Base-by-base conservation (phyloP, 345 rosid species). In the Hibiscus mutabilis region DNA sequence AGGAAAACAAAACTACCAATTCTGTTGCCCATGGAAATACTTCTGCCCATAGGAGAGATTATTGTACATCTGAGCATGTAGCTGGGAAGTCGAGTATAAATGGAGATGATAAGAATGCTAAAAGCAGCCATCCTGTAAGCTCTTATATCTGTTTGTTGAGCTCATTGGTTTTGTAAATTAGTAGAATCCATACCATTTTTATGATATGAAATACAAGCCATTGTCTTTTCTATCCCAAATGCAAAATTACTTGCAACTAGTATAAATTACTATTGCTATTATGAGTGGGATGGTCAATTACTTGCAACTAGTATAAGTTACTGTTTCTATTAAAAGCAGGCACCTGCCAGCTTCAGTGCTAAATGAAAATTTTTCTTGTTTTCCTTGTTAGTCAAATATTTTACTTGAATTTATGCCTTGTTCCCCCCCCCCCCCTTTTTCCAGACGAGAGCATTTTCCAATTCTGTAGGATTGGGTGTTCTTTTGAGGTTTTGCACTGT, bases 51-150 rank as follows among this genome's bases (percentile, higher is more conserved):
- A 79, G 80, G 76, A 89, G 88, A 71, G 97, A 92, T 72, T 44
- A 69, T 51, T 81, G 74, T 77, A 77, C 90, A 52, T 80, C 84
- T 27, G 94, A 88, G 40, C 85, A 65, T 42, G 64, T 74, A 6
- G 64, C 77, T 78, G 86, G 76, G 68, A 90, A 83, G 73, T 72
- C 78, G 71, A 64, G 27, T 25, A 24, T 75, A 55, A 81, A 73
- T 72, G 92, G 79, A 73, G 92, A 82, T 70, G 91, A 90, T 74
- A 86, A 72, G 86, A 83, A 75, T 76, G 52, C 73, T 49, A 87
- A 68, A 77, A 60, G 69, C 55, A 86, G 65, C 74, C 78, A 66
- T 29, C 79, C 83, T 22, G 98, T 93, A 84, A 93, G 97, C 88
- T 47, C 44, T 42, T 22, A 0, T 35, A 37, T 58, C 21, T 24